These are phyloP conservation scores for Phaseolus lunatus DNA, from an alignment of 306 rosid genomes.

Conservation along the genomic window DNA sequence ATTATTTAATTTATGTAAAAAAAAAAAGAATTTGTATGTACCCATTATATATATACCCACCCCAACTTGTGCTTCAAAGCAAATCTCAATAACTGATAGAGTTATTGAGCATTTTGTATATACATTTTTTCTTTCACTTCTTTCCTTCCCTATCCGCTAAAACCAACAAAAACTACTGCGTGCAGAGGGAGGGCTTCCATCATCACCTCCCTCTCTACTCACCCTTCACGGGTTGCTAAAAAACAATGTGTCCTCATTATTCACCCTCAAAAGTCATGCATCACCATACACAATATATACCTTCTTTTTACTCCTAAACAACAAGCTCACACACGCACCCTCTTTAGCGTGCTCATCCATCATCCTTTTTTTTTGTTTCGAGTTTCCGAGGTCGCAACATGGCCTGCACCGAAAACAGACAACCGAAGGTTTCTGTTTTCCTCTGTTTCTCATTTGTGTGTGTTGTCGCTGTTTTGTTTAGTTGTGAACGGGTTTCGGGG, in stretches of 20 bases:
- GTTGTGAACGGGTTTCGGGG: slow-evolving; percentile 45
- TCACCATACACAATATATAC: neutral
- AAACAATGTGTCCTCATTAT: slow-evolving; percentile 49
- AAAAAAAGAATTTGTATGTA: neutral
- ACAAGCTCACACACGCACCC: neutral
- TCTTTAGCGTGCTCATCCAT: slow-evolving; percentile 11
- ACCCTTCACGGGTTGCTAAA: slow-evolving; percentile 69
- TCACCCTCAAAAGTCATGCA: neutral
- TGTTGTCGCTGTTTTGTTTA: slow-evolving; percentile 15
- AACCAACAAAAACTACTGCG: slow-evolving; percentile 29
- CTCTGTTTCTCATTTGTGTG: slow-evolving; percentile 45
- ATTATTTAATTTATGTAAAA: slow-evolving; percentile 13
- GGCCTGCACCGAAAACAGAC: slow-evolving; percentile 62
- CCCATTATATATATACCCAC: neutral
- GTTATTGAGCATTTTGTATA: neutral
- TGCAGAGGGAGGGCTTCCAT: slow-evolving; percentile 31
- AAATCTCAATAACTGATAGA: neutral
- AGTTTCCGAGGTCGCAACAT: slow-evolving; percentile 39
- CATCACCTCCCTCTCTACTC: slow-evolving; percentile 31
- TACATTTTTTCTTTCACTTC: slow-evolving; percentile 24
- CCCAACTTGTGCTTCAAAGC: slow-evolving; percentile 7
- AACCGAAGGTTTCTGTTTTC: slow-evolving; percentile 64
- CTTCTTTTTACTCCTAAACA: slow-evolving; percentile 5
- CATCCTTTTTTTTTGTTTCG: neutral
- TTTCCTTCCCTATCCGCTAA: slow-evolving; percentile 39